phyloP scores from a whole-genome alignment of 345 rosid species.

The Ricinus communis region DNA sequence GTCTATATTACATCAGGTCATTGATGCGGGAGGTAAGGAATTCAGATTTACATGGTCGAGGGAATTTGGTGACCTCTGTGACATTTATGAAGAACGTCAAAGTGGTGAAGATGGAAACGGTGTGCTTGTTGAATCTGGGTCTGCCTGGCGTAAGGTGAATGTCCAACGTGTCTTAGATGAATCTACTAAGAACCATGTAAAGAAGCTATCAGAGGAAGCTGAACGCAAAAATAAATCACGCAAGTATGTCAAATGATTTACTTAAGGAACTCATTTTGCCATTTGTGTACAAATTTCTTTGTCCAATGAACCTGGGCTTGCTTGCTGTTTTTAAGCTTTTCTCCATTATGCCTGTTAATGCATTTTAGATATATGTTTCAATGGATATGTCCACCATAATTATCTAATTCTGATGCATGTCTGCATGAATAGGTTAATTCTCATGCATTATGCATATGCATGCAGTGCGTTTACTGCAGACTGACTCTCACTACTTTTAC shows the following conservation, averaged over 20 bases:
- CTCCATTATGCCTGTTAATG: background rate
- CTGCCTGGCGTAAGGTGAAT: slow-evolving; percentile 91
- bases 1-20: slow-evolving; percentile 52
- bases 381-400: background rate
- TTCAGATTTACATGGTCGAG: slow-evolving; percentile 91
- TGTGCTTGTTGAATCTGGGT: slow-evolving; percentile 86
- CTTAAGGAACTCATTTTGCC: background rate
- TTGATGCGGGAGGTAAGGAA: slow-evolving; percentile 90
- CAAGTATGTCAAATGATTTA: slow-evolving; percentile 52
- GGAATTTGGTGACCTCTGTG: slow-evolving; percentile 80
- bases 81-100: slow-evolving; percentile 79
- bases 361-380: background rate
- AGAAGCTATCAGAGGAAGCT: slow-evolving; percentile 94
- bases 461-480: background rate
- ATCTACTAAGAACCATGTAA: slow-evolving; percentile 82
- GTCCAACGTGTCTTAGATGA: slow-evolving; percentile 91
- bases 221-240: slow-evolving; percentile 77
- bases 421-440: background rate
- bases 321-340: background rate
- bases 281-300: background rate
- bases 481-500: background rate
- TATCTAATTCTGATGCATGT: background rate
- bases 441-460: background rate
- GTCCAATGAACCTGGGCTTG: background rate
- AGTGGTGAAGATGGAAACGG: slow-evolving; percentile 83